Base-by-base conservation (phyloP, 495 filamentous ascomycete species). In the Talaromyces liani region DNA sequence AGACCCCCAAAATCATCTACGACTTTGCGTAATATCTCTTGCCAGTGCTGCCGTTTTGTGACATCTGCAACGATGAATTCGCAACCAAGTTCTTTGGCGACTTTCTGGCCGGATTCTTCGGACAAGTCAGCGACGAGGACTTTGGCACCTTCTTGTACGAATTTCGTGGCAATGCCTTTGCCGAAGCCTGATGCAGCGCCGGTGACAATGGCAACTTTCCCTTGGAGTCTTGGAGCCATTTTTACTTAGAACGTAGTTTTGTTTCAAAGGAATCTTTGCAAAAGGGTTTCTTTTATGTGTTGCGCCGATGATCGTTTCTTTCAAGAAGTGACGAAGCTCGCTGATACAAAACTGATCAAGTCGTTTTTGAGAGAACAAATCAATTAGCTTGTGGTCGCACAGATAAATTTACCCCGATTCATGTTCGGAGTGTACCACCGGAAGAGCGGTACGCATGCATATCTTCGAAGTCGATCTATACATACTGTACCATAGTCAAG, bases 51-150 rank as follows among this genome's bases (percentile, higher is more conserved):
- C 33, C 65, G 45, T 7, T 65, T 62, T 1, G 71, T 73, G 16
- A 76, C 73, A 34, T 77, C 72, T 27, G 68, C 67, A 34, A 66
- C 64, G 34, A 65, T 65, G 36, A 64, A 73, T 49, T 22, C 69
- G 45, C 59, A 60, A 14, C 65, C 61, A 6, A 72, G 57, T 39
- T 70, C 67, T 60, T 63, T 45, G 39, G 68, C 66, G n/a, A 58
- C 68, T 61, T 64, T 63, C 60, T 63, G 53, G 18, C 69, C 71
- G n/a, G 45, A 58, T 12, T 70, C 62, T 20, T 62, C 67, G 4
- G 81, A 76, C 36, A 85, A 72, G 64, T 85, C 83, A 14, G 79
- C 81, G 31, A 84, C 72, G 59, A 86, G 68, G 3, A 85, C 80
- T 59, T 75, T 76, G 31, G 76, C 80, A 14, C 83, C 83, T 68